phyloP scores from a whole-genome alignment of 208 protist species.

The Vickermania ingenoplastis region DNA sequence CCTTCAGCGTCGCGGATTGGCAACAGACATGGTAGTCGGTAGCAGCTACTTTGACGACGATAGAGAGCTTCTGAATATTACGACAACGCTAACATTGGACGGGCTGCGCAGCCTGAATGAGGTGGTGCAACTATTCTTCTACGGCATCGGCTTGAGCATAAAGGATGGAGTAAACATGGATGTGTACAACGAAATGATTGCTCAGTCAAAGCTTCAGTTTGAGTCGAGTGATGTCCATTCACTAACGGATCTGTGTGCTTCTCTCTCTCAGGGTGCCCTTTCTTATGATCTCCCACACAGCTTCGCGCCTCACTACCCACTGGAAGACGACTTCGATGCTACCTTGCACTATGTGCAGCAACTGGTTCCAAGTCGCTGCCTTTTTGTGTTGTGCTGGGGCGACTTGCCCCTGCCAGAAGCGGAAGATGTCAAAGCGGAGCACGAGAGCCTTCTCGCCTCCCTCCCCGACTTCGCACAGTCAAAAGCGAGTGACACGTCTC shows the following conservation, averaged over 20 bases:
- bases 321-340: constrained; percentile 47
- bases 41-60: constrained; percentile 43
- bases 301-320: constrained; percentile 24
- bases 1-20: constrained; percentile 61
- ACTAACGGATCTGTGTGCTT: constrained; percentile 27
- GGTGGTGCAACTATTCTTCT: constrained; percentile 50
- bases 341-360: constrained; percentile 13
- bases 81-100: constrained; percentile 38
- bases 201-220: constrained; percentile 40
- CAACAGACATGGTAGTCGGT: constrained; percentile 64
- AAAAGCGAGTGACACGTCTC: not conserved
- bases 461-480: not conserved
- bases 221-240: constrained; percentile 31
- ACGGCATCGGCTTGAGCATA: constrained; percentile 41
- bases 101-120: constrained; percentile 41
- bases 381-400: not conserved
- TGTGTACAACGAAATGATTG: constrained; percentile 55
- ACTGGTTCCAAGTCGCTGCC: constrained; percentile 7
- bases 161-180: constrained; percentile 28
- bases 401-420: not conserved
- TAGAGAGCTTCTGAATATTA: constrained; percentile 31
- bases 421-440: not conserved
- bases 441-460: not conserved
- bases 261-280: constrained; percentile 30
- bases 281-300: constrained; percentile 34